These are phyloP conservation scores for Eutrema heterophyllum DNA, from an alignment of 345 rosid genomes.

Conservation along the genomic window DNA sequence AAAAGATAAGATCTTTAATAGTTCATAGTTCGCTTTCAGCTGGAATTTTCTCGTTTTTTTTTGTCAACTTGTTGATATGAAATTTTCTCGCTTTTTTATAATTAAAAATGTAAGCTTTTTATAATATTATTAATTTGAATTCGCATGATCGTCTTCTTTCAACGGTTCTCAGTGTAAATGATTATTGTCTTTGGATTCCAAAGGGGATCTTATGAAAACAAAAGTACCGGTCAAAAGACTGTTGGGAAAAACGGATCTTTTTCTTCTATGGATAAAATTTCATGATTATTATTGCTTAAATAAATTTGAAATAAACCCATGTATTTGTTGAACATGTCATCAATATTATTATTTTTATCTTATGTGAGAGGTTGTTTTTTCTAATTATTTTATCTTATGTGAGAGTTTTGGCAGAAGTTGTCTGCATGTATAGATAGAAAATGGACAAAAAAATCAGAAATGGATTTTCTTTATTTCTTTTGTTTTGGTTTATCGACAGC, in stretches of 20 bases:
- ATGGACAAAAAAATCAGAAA: background rate
- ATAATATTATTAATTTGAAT: background rate
- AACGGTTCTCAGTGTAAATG: constrained; percentile 16
- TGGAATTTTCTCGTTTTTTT: background rate
- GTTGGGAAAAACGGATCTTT: constrained; percentile 25
- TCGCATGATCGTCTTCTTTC: constrained; percentile 14
- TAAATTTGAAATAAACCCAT: background rate
- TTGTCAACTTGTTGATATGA: background rate
- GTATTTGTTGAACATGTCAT: too few species aligned
- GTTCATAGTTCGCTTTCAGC: background rate
- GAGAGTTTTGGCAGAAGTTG: background rate
- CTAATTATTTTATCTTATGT: background rate
- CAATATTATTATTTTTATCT: too few species aligned
- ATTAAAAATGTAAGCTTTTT: background rate
- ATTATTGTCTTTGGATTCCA: constrained; percentile 36
- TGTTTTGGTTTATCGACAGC: background rate
- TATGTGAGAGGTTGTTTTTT: too few species aligned
- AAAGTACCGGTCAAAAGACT: constrained; percentile 34
- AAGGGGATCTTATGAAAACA: constrained; percentile 33
- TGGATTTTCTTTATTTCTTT: background rate
- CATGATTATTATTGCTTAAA: background rate
- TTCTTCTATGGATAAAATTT: constrained; percentile 1
- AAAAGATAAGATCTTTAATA: background rate
- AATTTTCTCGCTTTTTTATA: background rate
- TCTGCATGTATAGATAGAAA: background rate